Percentiles rank a stretch among this genome's conserved stretches.
Conservation (phyloP, 306 rosid species). For the Cotoneaster glaucophyllus region DNA sequence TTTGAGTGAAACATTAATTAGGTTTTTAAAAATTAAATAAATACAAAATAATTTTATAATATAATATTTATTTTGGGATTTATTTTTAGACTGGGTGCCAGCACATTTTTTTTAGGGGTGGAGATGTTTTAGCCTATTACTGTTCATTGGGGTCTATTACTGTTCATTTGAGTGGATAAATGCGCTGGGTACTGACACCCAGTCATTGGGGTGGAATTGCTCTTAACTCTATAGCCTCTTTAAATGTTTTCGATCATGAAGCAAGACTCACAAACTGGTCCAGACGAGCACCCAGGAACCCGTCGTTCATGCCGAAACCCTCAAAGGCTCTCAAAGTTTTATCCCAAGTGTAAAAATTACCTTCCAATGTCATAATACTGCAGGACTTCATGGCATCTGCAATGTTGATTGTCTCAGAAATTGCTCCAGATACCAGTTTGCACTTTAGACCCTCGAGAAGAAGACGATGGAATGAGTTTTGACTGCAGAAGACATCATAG, state of each 20-base stretch:
- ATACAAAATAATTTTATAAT: no score
- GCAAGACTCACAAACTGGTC: slow-evolving; percentile 23
- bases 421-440: slow-evolving; percentile 40
- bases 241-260: slow-evolving; percentile 14
- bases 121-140: no score
- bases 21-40: no score
- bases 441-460: slow-evolving; percentile 39
- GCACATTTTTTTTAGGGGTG: no score
- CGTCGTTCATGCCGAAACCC: slow-evolving; percentile 46
- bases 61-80: no score
- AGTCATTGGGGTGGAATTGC: no score
- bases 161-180: no score
- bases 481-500: slow-evolving; percentile 44
- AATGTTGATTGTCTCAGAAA: slow-evolving; percentile 39
- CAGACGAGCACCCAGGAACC: slow-evolving; percentile 37
- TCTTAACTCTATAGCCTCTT: slow-evolving; percentile 11
- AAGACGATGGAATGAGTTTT: slow-evolving; percentile 40
- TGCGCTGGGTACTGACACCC: no score
- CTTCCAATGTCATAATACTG: slow-evolving; percentile 28
- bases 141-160: no score
- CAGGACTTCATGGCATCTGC: slow-evolving; percentile 50
- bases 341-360: slow-evolving; percentile 29
- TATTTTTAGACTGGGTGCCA: no score
- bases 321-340: slow-evolving; percentile 39
- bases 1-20: no score